Conservation (phyloP, 2,329 filamentous ascomycete species). For the Claviceps sp. region DNA sequence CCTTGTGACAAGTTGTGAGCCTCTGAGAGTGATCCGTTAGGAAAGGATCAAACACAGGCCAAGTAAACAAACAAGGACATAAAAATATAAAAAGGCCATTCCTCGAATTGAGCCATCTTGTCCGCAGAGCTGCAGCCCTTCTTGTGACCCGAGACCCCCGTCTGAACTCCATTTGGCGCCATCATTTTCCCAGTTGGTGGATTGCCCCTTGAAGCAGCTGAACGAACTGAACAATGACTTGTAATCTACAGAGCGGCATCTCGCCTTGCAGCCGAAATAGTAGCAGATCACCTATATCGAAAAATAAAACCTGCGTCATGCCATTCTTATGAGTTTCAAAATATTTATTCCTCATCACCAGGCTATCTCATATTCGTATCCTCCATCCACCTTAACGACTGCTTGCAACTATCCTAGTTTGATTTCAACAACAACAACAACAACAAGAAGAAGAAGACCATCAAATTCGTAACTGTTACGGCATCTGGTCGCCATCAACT, state of each 20-base stretch:
- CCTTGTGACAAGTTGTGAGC: too few relatives aligned
- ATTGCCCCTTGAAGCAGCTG: too few relatives aligned
- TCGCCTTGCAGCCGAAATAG: neutral
- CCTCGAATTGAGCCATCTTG: neutral
- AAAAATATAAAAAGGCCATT: too few relatives aligned
- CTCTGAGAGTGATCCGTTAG: too few relatives aligned
- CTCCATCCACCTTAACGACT: neutral
- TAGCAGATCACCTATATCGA: neutral
- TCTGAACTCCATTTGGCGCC: too few relatives aligned
- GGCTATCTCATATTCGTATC: slow-evolving; percentile 1
- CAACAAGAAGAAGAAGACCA: neutral
- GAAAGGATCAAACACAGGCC: too few relatives aligned
- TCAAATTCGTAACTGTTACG: neutral
- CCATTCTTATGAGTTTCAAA: slow-evolving; percentile 5
- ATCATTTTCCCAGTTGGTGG: too few relatives aligned
- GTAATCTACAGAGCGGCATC: neutral
- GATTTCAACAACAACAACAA: neutral
- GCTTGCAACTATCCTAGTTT: slow-evolving; percentile 2
- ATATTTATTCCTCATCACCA: slow-evolving; percentile 1
- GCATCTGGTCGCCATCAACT: neutral
- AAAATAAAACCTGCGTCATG: slow-evolving; percentile 1
- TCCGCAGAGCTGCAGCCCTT: neutral
- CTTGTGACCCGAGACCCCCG: too few relatives aligned
- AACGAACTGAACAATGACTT: neutral
- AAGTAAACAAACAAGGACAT: neutral